Evolutionary conservation across 2,329 filamentous ascomycete genomes (phyloP).

Genomic region (Fusarium kyushuense): DNA sequence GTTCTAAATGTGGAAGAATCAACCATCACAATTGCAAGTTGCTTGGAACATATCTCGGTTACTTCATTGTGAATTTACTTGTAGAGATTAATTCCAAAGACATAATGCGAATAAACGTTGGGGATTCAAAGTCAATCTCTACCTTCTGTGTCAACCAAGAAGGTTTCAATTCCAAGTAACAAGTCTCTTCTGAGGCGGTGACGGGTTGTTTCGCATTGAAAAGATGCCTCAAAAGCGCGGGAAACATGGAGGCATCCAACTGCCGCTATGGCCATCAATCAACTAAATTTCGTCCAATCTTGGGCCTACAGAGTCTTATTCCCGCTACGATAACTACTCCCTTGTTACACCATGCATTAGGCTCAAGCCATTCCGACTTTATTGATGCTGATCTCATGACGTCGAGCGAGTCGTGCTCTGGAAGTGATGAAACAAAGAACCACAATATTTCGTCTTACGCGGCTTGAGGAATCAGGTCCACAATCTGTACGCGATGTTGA

Average conservation of each 20-base stretch:
- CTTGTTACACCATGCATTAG: conserved; percentile 43
- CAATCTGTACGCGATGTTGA: not conserved
- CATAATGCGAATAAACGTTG: conserved; percentile 1
- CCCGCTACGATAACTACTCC: conserved; percentile 30
- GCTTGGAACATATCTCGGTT: conserved; percentile 26
- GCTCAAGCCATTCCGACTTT: not conserved
- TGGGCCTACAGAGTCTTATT: conserved; percentile 36
- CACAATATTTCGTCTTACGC: conserved; percentile 38
- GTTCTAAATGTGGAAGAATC: conserved; percentile 34
- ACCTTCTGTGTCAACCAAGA: conserved; percentile 13
- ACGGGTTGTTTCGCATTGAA: conserved; percentile 15
- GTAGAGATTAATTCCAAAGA: conserved; percentile 15
- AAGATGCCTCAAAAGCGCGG: conserved; percentile 27
- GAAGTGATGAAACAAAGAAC: conserved; percentile 39
- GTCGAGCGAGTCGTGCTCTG: conserved; percentile 29
- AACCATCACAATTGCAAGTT: conserved; percentile 2
- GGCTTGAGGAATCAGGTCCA: conserved; percentile 28
- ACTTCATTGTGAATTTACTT: conserved; percentile 9
- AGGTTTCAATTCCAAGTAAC: not conserved
- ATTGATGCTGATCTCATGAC: conserved; percentile 45
- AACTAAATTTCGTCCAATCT: conserved; percentile 38
- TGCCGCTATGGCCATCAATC: conserved; percentile 27
- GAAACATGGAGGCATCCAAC: conserved; percentile 17
- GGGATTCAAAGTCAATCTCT: not conserved
- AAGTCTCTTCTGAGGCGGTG: conserved; percentile 25